Evolutionary conservation across 768 basidiomycete genomes (phyloP).

Genomic region (Cubamyces sp.): DNA sequence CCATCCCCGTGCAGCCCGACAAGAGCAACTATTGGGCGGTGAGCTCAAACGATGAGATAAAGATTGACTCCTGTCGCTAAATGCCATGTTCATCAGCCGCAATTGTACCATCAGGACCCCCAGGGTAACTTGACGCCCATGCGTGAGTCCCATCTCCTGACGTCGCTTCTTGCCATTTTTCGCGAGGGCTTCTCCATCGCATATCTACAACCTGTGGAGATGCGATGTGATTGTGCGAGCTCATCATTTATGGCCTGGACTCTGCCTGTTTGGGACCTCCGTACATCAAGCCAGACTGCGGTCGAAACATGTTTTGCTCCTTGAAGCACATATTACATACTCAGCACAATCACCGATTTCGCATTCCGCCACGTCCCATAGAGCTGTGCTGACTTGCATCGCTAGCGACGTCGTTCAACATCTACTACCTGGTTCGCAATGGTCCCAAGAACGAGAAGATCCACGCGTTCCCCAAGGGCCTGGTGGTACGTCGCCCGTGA

Average conservation of each 20-base stretch:
- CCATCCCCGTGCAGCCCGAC: constrained; percentile 28
- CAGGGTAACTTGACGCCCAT: constrained; percentile 24
- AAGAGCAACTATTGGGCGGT: constrained; percentile 34
- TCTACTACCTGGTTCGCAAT: constrained; percentile 31
- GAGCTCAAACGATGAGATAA: background rate
- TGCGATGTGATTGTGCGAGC: too few species aligned
- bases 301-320: too few species aligned
- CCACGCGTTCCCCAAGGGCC: constrained; percentile 31
- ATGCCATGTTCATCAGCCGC: constrained; percentile 18
- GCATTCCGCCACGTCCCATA: background rate
- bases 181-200: background rate
- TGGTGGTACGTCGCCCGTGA: constrained; percentile 19
- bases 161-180: background rate
- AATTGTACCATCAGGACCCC: constrained; percentile 28
- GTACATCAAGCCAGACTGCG: too few species aligned
- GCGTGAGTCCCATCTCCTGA: constrained; percentile 12
- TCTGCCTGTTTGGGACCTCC: too few species aligned
- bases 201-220: too few species aligned
- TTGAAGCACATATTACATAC: too few species aligned
- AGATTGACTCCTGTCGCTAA: background rate
- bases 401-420: constrained; percentile 27
- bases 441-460: constrained; percentile 28
- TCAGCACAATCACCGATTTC: background rate
- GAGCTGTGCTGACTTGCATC: background rate
- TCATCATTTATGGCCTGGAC: too few species aligned